Conservation (phyloP, 1,284 basidiomycete genomes). For the Malassezia equina region DNA sequence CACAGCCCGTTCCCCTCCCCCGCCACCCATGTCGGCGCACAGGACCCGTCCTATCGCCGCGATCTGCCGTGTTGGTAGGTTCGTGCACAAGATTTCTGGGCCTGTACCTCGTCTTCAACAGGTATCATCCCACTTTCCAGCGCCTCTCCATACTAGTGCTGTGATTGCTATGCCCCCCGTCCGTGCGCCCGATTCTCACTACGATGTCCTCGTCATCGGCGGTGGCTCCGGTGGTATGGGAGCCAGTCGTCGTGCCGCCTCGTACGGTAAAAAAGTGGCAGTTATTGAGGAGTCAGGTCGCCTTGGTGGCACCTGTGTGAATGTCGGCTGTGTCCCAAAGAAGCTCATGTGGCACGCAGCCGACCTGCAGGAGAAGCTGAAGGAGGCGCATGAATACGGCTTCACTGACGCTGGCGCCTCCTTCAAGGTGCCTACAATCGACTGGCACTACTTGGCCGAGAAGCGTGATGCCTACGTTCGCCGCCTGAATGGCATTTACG, state of each 20-base stretch:
- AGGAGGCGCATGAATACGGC: slow-evolving; percentile 65
- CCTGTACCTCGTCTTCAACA: slow-evolving; percentile 3
- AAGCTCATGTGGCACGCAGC: slow-evolving; percentile 99
- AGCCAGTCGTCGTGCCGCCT: slow-evolving; percentile 58
- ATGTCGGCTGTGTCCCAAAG: slow-evolving; percentile 56
- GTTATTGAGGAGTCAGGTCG: slow-evolving; percentile 68
- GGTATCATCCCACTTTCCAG: neutral
- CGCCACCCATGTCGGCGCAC: neutral
- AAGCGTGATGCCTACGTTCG: slow-evolving; percentile 92
- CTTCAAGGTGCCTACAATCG: slow-evolving; percentile 54
- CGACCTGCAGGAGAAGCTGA: slow-evolving; percentile 67
- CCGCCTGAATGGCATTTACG: slow-evolving; percentile 80
- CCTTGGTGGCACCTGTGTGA: slow-evolving; percentile 93
- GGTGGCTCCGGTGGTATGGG: slow-evolving; percentile 48
- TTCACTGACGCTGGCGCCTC: slow-evolving; percentile 52
- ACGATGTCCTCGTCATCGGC: slow-evolving; percentile 46
- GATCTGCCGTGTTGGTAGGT: neutral
- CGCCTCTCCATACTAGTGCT: slow-evolving; percentile 2
- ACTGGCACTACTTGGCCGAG: slow-evolving; percentile 82
- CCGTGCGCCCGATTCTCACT: slow-evolving; percentile 31
- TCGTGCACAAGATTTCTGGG: neutral
- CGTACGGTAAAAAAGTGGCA: slow-evolving; percentile 85
- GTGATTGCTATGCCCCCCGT: slow-evolving; percentile 38
- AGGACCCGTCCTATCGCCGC: neutral
- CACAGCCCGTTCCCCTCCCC: neutral